phyloP scores from a whole-genome alignment of 2,329 filamentous ascomycete genomes.

The Verticillium klebahnii region DNA sequence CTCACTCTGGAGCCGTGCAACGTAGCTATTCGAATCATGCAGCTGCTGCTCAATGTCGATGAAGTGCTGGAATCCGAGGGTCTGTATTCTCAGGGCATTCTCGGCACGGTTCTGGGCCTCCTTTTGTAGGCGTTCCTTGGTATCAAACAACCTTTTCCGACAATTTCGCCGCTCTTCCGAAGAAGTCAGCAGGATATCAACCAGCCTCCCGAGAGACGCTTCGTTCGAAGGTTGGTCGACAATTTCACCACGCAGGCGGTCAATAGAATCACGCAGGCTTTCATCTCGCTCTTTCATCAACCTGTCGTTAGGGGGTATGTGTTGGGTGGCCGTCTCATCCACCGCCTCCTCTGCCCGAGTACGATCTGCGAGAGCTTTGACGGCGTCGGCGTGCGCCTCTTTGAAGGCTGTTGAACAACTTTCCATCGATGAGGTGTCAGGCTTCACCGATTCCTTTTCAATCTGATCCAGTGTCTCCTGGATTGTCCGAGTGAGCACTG shows the following conservation, averaged over 20 bases:
- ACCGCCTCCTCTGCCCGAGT: background rate
- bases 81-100: background rate
- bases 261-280: background rate
- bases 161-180: background rate
- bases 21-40: background rate
- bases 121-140: background rate
- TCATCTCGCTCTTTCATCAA: background rate
- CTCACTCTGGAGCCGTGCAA: background rate
- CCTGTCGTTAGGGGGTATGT: background rate
- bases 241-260: background rate
- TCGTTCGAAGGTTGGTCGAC: background rate
- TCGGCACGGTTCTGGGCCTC: background rate
- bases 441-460: no score
- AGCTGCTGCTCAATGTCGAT: background rate
- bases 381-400: background rate
- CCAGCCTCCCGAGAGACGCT: background rate
- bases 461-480: background rate
- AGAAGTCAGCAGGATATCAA: background rate
- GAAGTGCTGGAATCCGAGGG: background rate
- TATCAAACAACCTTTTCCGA: background rate
- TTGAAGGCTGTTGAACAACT: background rate
- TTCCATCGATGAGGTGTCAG: background rate
- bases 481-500: background rate
- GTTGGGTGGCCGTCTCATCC: background rate
- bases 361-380: background rate